phyloP scores from a whole-genome alignment of 2,329 filamentous ascomycete species.

The Neospermospora avenae region DNA sequence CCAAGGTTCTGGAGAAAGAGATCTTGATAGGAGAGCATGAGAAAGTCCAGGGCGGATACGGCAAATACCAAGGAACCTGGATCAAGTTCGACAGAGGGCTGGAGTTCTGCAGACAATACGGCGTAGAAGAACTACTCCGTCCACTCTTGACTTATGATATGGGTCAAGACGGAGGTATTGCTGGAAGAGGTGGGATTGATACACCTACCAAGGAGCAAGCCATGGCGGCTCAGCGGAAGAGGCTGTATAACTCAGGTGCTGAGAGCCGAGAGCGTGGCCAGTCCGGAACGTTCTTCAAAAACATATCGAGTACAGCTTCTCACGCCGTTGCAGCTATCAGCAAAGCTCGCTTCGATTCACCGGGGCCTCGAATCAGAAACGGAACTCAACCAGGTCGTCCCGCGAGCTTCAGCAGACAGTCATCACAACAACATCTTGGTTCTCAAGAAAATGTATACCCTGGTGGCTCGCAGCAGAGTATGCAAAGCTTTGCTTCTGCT shows the following conservation, averaged over 20 bases:
- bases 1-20: conserved; percentile 97
- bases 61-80: conserved; percentile 99
- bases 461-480: conserved; percentile 79
- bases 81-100: conserved; percentile 90
- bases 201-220: conserved; percentile 98
- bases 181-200: conserved; percentile 74
- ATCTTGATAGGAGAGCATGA: conserved; percentile 95
- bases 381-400: conserved; percentile 57
- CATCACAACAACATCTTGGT: conserved; percentile 61
- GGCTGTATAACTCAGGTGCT: conserved; percentile 75
- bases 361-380: conserved; percentile 61
- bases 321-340: conserved; percentile 94
- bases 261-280: conserved; percentile 65
- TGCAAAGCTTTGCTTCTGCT: conserved; percentile 68
- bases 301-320: conserved; percentile 89
- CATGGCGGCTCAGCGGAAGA: conserved; percentile 91
- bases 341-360: conserved; percentile 91
- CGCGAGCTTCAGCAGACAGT: conserved; percentile 68
- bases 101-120: conserved; percentile 81
- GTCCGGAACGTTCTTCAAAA: conserved; percentile 92
- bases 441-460: conserved; percentile 64
- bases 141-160: conserved; percentile 79
- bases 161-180: conserved; percentile 68
- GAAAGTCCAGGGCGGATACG: conserved; percentile 97
- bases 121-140: conserved; percentile 71